These are phyloP conservation scores for Fabrea salina DNA, from an alignment of 169 alveolate species.

Conservation along the genomic window DNA sequence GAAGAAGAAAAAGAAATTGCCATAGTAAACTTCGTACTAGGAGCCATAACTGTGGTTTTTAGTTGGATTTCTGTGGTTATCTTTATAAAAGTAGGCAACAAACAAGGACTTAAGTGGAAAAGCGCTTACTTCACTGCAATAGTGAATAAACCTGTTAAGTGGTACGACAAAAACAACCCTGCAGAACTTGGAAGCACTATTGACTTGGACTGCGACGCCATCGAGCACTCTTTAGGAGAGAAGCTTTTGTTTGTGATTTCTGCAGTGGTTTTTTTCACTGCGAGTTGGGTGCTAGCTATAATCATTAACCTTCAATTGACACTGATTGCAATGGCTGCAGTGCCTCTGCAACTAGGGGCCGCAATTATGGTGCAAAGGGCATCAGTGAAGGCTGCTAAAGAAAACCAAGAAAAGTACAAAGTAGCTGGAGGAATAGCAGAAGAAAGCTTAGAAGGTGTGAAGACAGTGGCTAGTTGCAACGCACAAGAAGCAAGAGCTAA, in stretches of 20 bases:
- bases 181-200: slow-evolving; percentile 6
- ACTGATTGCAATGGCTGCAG: not conserved
- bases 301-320: not conserved
- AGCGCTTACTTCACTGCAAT: slow-evolving; percentile 6
- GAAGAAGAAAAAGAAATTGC: slow-evolving; percentile 9
- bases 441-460: slow-evolving; percentile 23
- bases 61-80: not conserved
- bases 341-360: not conserved
- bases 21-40: not conserved
- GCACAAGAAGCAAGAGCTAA: not conserved
- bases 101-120: slow-evolving; percentile 7
- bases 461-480: slow-evolving; percentile 22
- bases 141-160: slow-evolving; percentile 1
- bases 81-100: slow-evolving; percentile 7
- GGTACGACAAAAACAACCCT: slow-evolving; percentile 20
- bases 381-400: not conserved
- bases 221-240: slow-evolving; percentile 19
- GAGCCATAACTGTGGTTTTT: not conserved
- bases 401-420: slow-evolving; percentile 7
- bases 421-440: slow-evolving; percentile 23
- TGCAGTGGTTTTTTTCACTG: not conserved
- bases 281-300: not conserved
- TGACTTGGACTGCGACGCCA: slow-evolving; percentile 15
- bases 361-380: not conserved
- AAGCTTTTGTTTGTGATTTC: not conserved